Evolutionary conservation across 2,329 filamentous ascomycete genomes (phyloP), one percentile per base, ranked within the genome.

Genomic region (Neofusicoccum kwambonambiense): DNA sequence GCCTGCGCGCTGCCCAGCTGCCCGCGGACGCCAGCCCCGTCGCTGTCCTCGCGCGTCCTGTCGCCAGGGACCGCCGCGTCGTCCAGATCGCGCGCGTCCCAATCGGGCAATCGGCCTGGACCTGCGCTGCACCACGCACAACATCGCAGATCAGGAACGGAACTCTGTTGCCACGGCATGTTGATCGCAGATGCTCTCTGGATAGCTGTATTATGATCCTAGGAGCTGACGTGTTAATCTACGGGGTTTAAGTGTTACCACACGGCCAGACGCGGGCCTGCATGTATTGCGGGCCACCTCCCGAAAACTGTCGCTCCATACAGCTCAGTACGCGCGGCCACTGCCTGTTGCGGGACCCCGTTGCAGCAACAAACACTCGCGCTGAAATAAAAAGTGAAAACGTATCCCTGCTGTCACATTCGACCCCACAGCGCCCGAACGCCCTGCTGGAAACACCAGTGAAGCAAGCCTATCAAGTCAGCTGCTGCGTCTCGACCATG

Each of bases 401-500:
- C 35, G 13, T 13, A 60, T 60, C 56, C 56, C 56, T 47, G 56
- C 56, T 13, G 41, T 47, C 34, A 50, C 58, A 17, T 31, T 50
- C 9, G 39, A 62, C 47, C 47, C 58, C 58, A 62, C 44, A 31
- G 22, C 58, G 35, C 58, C 58, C 19, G 22, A 62, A 62, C 58
- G 58, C 58, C 45, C 13, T 62, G 57, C 57, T 62, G 45, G 45
- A 62, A 41, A 19, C 35, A 41, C 17, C 45, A 34, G 27, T 45
- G 42, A 13, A 37, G 56, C 19, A 60, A 11, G 19, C 37, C 62
- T 63, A 35, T 72, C 66, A 77, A 37, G 71, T 72, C 66, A 76
- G 63, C 64, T 76, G 75, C 56, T 77, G 75, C 34, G 74, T 73
- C 34, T 72, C 69, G 6, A 77, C 75, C 75, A 77, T 77, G 8